These are phyloP conservation scores for Ophiostoma piceae DNA, from an alignment of 2,329 filamentous ascomycete genomes.

Conservation along the genomic window DNA sequence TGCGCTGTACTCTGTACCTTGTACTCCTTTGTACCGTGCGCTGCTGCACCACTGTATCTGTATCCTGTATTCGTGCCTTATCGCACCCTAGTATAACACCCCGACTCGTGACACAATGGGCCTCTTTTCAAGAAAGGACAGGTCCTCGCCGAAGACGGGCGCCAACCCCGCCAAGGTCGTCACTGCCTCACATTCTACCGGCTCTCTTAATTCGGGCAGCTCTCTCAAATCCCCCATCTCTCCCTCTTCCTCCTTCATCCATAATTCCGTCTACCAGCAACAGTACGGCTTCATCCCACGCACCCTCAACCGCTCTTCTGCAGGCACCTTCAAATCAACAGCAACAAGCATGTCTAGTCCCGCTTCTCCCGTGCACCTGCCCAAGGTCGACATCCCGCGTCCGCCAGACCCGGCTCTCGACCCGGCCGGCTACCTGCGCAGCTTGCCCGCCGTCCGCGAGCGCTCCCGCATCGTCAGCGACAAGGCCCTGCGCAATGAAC, in stretches of 20 bases:
- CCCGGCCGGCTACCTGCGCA: conserved; percentile 84
- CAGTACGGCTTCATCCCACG: conserved; percentile 35
- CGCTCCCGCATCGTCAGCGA: conserved; percentile 66
- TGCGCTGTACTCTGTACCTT: not conserved
- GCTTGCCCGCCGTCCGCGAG: conserved; percentile 81
- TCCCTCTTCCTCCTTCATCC: conserved; percentile 19
- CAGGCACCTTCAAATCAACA: conserved; percentile 38
- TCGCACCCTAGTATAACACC: too few species aligned
- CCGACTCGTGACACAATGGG: conserved; percentile 40
- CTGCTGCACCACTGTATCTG: too few species aligned
- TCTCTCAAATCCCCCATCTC: conserved; percentile 41
- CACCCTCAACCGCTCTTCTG: conserved; percentile 48
- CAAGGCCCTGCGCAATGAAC: conserved; percentile 69
- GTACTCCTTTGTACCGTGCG: not conserved
- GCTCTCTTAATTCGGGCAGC: conserved; percentile 48
- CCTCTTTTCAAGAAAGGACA: conserved; percentile 53
- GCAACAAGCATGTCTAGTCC: conserved; percentile 24
- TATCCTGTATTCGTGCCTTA: too few species aligned
- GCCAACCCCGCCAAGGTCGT: conserved; percentile 33
- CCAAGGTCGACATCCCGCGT: conserved; percentile 74
- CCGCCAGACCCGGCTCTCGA: conserved; percentile 84
- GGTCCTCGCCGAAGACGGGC: conserved; percentile 41
- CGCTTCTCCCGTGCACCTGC: conserved; percentile 48
- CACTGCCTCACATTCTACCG: conserved; percentile 41
- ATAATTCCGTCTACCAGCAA: conserved; percentile 29